Conservation (phyloP, 768 basidiomycete species). For the Hygrophorus pudorinus region DNA sequence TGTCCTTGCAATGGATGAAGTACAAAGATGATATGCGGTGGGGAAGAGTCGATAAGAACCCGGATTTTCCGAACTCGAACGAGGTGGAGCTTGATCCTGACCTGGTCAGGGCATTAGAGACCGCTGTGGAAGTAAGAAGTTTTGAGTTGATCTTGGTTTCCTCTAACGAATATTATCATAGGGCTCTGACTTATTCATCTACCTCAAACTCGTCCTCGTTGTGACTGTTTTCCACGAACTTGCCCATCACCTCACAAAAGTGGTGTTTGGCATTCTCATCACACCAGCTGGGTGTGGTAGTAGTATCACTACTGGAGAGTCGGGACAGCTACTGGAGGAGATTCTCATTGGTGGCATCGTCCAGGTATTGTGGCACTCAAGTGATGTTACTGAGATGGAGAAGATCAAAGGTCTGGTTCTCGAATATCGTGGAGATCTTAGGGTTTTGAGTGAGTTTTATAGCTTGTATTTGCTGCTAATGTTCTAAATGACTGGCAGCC, state of each 20-base stretch:
- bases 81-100: not conserved
- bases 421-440: not conserved
- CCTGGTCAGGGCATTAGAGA: not conserved
- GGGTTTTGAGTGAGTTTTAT: not conserved
- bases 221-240: not conserved
- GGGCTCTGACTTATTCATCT: not conserved
- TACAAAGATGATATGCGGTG: not conserved
- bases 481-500: not conserved
- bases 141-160: not conserved
- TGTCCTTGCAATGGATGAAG: not conserved
- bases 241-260: not conserved
- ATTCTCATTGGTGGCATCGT: not conserved
- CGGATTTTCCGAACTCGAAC: not conserved
- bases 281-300: not conserved
- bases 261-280: not conserved
- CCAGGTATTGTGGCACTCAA: not conserved
- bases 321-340: not conserved
- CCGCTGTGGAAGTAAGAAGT: not conserved
- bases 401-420: not conserved
- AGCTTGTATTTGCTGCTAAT: not conserved
- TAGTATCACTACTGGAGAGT: not conserved
- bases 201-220: not conserved
- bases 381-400: not conserved
- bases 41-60: not conserved
- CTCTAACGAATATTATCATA: not conserved